phyloP scores from a whole-genome alignment of 2,329 filamentous ascomycete species.

The Pseudogymnoascus sp. region DNA sequence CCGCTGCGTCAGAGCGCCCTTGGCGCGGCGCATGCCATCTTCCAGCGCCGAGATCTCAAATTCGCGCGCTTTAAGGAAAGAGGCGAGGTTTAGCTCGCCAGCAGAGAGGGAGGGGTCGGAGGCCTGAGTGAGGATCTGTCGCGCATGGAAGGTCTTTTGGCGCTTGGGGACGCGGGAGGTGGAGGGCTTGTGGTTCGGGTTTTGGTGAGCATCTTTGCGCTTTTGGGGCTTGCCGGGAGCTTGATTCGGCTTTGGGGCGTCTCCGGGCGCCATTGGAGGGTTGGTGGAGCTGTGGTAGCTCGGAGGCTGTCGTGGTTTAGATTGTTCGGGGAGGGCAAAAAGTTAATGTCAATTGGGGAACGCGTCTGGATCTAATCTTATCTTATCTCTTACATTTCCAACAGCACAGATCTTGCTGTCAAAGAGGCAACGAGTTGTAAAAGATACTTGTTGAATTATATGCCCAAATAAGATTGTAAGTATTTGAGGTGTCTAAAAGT shows the following conservation, averaged over 20 bases:
- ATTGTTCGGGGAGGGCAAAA: background rate
- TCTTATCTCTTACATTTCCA: background rate
- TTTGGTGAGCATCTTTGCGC: background rate
- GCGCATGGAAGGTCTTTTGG: slow-evolving; percentile 35
- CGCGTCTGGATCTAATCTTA: background rate
- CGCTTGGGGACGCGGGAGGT: slow-evolving; percentile 29
- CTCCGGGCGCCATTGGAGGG: background rate
- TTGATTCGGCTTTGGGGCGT: background rate
- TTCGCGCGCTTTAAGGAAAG: slow-evolving; percentile 76
- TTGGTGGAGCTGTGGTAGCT: background rate
- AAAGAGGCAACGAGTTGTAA: no score
- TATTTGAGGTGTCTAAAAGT: no score
- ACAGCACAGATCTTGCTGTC: background rate
- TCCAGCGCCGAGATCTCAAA: slow-evolving; percentile 85
- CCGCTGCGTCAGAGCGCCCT: slow-evolving; percentile 51
- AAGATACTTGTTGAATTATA: no score
- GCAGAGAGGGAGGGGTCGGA: slow-evolving; percentile 39
- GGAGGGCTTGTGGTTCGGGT: background rate
- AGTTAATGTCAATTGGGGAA: background rate
- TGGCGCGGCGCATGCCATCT: slow-evolving; percentile 69
- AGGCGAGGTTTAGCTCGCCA: slow-evolving; percentile 76
- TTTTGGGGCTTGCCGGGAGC: background rate
- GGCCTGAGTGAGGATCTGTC: slow-evolving; percentile 38
- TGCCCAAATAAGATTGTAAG: no score
- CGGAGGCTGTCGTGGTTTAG: background rate